Percentiles rank a stretch among this genome's conserved stretches.
phyloP scores from a whole-genome alignment of 2,329 filamentous ascomycete species.

The Ophiostoma sp. region DNA sequence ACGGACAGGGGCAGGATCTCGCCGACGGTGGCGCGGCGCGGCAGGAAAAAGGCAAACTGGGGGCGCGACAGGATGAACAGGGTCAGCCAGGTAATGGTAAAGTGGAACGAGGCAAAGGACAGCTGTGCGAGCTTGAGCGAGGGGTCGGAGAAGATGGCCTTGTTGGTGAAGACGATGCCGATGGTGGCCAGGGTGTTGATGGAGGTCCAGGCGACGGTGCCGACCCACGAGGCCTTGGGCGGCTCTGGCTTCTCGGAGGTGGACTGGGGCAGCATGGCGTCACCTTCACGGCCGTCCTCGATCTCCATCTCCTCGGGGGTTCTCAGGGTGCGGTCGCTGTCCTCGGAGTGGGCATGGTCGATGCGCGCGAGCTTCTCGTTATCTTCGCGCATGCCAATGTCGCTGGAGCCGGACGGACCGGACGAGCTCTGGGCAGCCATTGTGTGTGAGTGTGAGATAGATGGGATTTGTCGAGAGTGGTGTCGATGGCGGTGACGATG shows the following conservation, averaged over 20 bases:
- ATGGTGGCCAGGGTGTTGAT: constrained; percentile 60
- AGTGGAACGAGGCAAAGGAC: constrained; percentile 64
- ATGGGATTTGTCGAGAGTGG: not conserved
- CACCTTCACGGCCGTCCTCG: constrained; percentile 38
- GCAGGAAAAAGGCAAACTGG: constrained; percentile 53
- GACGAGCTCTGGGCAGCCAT: constrained; percentile 33
- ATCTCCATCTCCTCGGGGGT: constrained; percentile 37
- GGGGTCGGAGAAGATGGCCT: constrained; percentile 61
- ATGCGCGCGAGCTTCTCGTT: constrained; percentile 34
- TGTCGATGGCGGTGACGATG: not conserved
- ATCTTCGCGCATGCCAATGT: constrained; percentile 31
- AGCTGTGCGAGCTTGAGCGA: constrained; percentile 58
- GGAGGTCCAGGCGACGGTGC: constrained; percentile 50
- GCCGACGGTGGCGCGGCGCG: constrained; percentile 49
- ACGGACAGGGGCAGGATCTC: constrained; percentile 60
- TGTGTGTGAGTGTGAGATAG: constrained; percentile 12
- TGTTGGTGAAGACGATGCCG: constrained; percentile 65
- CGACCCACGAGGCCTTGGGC: constrained; percentile 35
- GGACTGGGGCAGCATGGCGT: constrained; percentile 37
- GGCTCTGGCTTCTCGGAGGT: constrained; percentile 35
- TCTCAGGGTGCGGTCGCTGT: constrained; percentile 33
- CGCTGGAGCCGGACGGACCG: constrained; percentile 36
- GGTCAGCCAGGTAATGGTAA: constrained; percentile 59
- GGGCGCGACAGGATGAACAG: constrained; percentile 57
- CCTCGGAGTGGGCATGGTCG: constrained; percentile 32